Evolutionary conservation across 108 stramenopile species (phyloP).

Genomic region (Nitzschia sp.): DNA sequence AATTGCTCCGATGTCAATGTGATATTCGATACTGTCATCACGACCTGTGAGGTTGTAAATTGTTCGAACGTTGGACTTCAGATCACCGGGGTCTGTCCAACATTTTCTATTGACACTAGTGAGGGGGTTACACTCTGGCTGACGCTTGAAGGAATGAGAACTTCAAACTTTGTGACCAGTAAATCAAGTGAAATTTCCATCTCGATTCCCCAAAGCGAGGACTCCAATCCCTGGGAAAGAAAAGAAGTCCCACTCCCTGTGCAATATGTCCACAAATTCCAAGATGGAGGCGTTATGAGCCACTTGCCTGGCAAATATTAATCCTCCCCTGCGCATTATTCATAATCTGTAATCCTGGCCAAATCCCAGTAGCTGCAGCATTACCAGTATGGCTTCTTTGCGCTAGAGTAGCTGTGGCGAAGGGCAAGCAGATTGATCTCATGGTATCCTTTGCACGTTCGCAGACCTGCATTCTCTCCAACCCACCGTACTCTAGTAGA

Average conservation of each 20-base stretch:
- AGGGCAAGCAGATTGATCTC: too few species aligned
- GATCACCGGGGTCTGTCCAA: constrained; percentile 67
- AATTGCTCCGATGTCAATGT: constrained; percentile 72
- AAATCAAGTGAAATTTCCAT: constrained; percentile 89
- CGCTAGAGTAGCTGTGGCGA: too few species aligned
- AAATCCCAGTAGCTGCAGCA: too few species aligned
- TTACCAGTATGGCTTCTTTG: too few species aligned
- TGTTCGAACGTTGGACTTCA: constrained; percentile 81
- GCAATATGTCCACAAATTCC: constrained; percentile 79
- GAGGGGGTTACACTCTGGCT: constrained; percentile 84
- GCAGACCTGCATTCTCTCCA: too few species aligned
- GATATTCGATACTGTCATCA: constrained; percentile 76
- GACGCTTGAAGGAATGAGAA: constrained; percentile 51
- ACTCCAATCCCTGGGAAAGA: constrained; percentile 41
- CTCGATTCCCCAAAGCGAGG: constrained; percentile 70
- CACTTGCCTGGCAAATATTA: constrained; percentile 5
- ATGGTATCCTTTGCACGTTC: too few species aligned
- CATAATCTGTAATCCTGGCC: too few species aligned
- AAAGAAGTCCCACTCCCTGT: constrained; percentile 90
- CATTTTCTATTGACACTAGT: constrained; percentile 89
- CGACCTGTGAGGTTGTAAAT: constrained; percentile 86
- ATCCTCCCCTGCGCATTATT: neutral
- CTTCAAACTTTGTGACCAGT: constrained; percentile 71
- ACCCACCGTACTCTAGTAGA: too few species aligned
- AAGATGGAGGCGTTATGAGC: constrained; percentile 16